phyloP scores from a whole-genome alignment of 805 yeast genomes.

The Limtongozyma cylindracea region DNA sequence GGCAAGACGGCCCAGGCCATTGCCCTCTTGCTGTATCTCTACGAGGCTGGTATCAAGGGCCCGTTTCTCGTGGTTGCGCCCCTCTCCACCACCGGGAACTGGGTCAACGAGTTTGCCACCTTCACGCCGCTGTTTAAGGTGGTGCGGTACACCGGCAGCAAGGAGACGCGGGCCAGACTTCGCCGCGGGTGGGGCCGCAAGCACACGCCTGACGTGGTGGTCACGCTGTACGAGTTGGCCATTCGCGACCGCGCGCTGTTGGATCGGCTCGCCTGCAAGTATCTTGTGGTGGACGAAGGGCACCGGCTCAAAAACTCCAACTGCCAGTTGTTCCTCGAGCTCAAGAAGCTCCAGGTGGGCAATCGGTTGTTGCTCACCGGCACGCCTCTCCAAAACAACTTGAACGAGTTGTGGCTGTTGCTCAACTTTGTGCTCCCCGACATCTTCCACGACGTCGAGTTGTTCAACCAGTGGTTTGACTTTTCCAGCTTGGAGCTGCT shows the following conservation, averaged over 20 bases:
- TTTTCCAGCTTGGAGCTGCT: conserved; percentile 23
- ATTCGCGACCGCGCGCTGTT: conserved; percentile 40
- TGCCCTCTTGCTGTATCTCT: conserved; percentile 45
- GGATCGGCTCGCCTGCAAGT: conserved; percentile 41
- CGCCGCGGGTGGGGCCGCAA: no score
- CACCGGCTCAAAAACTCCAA: conserved; percentile 75
- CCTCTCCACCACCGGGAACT: conserved; percentile 62
- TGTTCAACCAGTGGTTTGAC: conserved; percentile 90
- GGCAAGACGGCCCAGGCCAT: conserved; percentile 88
- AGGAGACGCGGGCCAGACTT: conserved; percentile 19
- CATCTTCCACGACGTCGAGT: conserved; percentile 69
- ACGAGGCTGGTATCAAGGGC: conserved; percentile 57
- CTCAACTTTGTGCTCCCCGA: conserved; percentile 83
- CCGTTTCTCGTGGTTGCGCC: conserved; percentile 69
- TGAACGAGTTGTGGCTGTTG: conserved; percentile 79
- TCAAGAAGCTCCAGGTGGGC: conserved; percentile 39
- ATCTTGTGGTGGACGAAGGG: conserved; percentile 84
- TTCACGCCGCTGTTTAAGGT: conserved; percentile 54
- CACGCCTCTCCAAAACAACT: conserved; percentile 86
- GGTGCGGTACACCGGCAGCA: conserved; percentile 38
- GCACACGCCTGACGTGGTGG: conserved; percentile 39
- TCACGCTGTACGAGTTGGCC: conserved; percentile 67
- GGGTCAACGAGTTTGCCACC: conserved; percentile 47
- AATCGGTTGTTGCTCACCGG: conserved; percentile 76
- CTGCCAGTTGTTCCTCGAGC: conserved; percentile 44